Conservation (phyloP, 768 basidiomycete genomes). For the Polyporus arcularius region DNA sequence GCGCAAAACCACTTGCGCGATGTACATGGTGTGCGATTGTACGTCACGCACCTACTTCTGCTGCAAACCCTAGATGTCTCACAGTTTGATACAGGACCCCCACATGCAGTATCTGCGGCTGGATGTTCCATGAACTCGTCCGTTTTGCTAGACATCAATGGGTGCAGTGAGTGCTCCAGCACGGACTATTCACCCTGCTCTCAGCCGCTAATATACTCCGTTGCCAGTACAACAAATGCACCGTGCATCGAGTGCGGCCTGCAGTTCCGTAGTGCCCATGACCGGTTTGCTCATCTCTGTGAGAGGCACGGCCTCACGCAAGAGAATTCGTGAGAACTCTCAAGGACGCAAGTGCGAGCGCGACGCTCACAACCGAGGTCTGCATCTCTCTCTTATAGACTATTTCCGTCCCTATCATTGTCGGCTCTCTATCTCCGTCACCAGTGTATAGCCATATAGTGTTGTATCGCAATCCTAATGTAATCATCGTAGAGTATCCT, state of each 20-base stretch:
- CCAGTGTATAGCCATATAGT: too few relatives aligned
- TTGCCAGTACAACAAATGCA: neutral
- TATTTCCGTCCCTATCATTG: too few relatives aligned
- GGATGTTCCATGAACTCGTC: neutral
- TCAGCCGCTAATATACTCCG: neutral
- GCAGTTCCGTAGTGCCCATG: neutral
- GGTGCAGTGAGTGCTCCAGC: neutral
- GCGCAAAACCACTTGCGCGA: neutral
- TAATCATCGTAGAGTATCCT: too few relatives aligned
- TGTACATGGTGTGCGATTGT: neutral
- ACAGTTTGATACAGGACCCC: too few relatives aligned
- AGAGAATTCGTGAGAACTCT: neutral
- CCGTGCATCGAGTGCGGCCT: neutral
- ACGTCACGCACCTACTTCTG: neutral
- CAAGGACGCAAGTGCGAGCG: neutral
- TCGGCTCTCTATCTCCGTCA: too few relatives aligned
- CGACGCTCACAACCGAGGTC: neutral
- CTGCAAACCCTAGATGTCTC: too few relatives aligned
- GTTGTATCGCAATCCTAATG: too few relatives aligned
- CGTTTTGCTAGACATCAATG: neutral
- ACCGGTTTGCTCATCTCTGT: neutral
- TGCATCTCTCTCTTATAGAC: neutral
- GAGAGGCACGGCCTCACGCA: conserved; percentile 7
- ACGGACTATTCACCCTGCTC: neutral
- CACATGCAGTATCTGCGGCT: neutral